Base-by-base conservation (phyloP, 305 asterid genomes). In the Fraxinus nigra region DNA sequence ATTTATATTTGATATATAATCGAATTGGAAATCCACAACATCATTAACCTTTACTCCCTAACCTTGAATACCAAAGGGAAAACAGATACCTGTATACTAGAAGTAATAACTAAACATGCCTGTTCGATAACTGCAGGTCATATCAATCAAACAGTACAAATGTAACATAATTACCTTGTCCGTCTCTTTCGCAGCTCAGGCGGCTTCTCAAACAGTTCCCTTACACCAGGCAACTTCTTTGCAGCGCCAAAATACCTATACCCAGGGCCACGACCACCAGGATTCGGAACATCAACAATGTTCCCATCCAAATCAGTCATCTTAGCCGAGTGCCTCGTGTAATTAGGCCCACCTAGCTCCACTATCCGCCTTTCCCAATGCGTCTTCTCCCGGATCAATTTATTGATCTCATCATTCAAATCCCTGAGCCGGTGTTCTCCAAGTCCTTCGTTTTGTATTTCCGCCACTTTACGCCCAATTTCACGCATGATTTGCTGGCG, bases 231-330 rank as follows among this genome's bases (percentile, higher is more conserved):
- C 87, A 96, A 85, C 93, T 94, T 94, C 94, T 94, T 96, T 3
- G 98, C 98, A 8, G 98, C 99, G 5, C 98, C 98, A 84, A 96
- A 96, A 80, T 96, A 96, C 87, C 99, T 87, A 81, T 96, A 96
- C 14, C 98, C 98, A 1, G 97, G 97, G 2, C 98, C 99, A 73
- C 99, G 90, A 0, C 98, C 99, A 4, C 97, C 95, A 0, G 99
- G 98, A n/a, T 96, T 96, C 2, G 99, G 98, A 61, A 96, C 97
- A 87, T 94, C 99, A 48, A 96, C 94, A 76, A 96, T 94, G 79
- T 94, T 96, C 13, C 98, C 99, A 0, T 96, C 99, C 88, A 96
- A 90, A 91, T 94, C 99, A 72, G 98, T 96, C 99, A 96, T 96
- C 86, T 96, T 96, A 0, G 97, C 97, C 1, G 97, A 91, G 81